These are phyloP conservation scores for Solanum habrochaites DNA, from an alignment of 257 asterid genomes.

Conservation along the genomic window DNA sequence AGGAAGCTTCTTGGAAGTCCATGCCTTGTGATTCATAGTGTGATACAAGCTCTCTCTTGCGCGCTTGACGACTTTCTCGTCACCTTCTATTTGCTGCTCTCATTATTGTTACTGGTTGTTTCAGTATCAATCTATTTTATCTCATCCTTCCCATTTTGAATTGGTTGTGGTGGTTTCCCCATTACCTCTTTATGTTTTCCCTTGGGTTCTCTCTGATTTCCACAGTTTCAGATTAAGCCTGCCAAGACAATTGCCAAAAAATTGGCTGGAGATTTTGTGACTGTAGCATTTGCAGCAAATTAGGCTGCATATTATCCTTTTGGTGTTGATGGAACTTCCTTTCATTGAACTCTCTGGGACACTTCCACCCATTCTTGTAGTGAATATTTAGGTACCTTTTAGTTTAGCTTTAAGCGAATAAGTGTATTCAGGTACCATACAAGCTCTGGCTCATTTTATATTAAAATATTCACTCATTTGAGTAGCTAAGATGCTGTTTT, in stretches of 20 bases:
- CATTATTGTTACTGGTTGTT: background rate
- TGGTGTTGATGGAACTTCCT: background rate
- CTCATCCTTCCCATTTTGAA: background rate
- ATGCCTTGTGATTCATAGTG: conserved; percentile 81
- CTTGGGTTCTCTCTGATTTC: background rate
- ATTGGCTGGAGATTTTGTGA: no score
- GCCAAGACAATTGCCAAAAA: background rate
- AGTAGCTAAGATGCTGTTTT: background rate
- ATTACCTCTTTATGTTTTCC: background rate
- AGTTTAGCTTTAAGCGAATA: background rate
- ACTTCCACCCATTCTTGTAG: conserved; percentile 77
- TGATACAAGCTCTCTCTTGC: conserved; percentile 36
- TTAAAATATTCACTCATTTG: background rate
- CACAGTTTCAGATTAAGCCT: background rate
- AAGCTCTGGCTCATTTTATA: no score
- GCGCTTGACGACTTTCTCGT: conserved; percentile 54
- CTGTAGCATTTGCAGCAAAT: no score
- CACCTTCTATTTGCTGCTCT: conserved; percentile 8
- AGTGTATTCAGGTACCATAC: background rate
- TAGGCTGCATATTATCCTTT: no score
- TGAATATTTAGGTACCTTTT: conserved; percentile 62
- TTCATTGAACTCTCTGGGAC: conserved; percentile 30
- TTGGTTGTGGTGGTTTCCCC: background rate
- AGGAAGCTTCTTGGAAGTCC: conserved; percentile 64
- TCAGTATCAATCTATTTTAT: background rate